Evolutionary conservation across 2,329 filamentous ascomycete genomes (phyloP).

Genomic region (Hypoxylon sp.): DNA sequence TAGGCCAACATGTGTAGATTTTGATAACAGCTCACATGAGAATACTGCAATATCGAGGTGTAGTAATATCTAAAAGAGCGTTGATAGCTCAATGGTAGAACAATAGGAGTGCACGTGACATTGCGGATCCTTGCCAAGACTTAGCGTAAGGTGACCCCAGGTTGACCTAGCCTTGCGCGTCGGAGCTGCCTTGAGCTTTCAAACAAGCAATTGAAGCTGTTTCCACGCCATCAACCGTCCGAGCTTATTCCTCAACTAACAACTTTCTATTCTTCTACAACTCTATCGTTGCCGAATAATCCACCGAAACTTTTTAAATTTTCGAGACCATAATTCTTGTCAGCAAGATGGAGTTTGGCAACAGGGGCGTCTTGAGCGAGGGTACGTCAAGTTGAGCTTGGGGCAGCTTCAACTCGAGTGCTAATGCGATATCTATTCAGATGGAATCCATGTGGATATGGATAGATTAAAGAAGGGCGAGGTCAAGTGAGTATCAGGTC

Average conservation of each 20-base stretch:
- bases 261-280: slow-evolving; percentile 33
- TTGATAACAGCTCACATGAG: no score
- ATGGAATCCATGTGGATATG: slow-evolving; percentile 99
- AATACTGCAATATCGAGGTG: no score
- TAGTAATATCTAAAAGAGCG: no score
- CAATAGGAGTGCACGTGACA: slow-evolving; percentile 23
- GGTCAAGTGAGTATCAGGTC: slow-evolving; percentile 79
- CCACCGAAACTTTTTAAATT: background rate
- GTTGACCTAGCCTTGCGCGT: slow-evolving; percentile 43
- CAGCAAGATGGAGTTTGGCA: slow-evolving; percentile 68
- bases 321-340: no score
- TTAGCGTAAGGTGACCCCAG: slow-evolving; percentile 2
- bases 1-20: no score
- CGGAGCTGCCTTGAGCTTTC: slow-evolving; percentile 45
- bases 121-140: background rate
- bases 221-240: slow-evolving; percentile 39
- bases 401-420: slow-evolving; percentile 37
- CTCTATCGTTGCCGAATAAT: no score
- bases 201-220: slow-evolving; percentile 28
- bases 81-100: no score
- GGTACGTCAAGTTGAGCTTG: slow-evolving; percentile 52
- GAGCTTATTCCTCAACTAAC: slow-evolving; percentile 12
- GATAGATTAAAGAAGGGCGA: slow-evolving; percentile 98
- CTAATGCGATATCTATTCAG: no score
- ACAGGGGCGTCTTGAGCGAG: slow-evolving; percentile 69